A percentile compares a stretch with the other conserved stretches of the same genome.
Conservation (phyloP, 495 filamentous ascomycete species). For the Neurospora sp. region DNA sequence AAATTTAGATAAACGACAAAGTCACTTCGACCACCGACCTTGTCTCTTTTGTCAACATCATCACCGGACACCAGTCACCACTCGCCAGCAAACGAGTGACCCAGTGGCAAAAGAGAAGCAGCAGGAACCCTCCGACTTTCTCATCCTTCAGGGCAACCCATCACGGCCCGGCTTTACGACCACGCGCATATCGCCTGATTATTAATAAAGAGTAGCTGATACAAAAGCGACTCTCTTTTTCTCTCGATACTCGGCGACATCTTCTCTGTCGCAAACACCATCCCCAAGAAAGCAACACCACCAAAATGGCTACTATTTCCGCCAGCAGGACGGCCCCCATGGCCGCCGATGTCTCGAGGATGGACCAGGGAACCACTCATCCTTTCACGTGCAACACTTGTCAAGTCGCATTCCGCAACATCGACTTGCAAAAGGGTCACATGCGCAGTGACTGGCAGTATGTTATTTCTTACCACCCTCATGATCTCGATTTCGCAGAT, state of each 20-base stretch:
- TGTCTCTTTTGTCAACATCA: not conserved
- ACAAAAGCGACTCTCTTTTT: not conserved
- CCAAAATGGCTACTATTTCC: constrained; percentile 46
- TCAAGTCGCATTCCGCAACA: constrained; percentile 88
- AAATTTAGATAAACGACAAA: not conserved
- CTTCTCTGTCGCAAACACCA: not conserved
- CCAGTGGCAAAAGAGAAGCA: constrained; percentile 2
- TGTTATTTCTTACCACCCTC: constrained; percentile 26
- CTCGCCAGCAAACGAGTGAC: not conserved
- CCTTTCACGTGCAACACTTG: constrained; percentile 98
- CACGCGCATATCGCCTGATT: not conserved
- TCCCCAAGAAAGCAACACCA: not conserved
- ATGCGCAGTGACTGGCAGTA: constrained; percentile 99
- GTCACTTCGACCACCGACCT: not conserved
- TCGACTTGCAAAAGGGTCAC: constrained; percentile 85
- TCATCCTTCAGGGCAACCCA: not conserved
- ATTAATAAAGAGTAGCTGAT: not conserved
- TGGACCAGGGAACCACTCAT: constrained; percentile 46
- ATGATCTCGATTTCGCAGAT: constrained; percentile 2
- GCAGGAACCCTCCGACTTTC: not conserved
- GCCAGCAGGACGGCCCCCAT: constrained; percentile 28
- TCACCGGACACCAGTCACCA: not conserved
- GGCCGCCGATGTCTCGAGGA: constrained; percentile 15
- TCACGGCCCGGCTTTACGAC: not conserved
- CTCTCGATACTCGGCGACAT: not conserved